A percentile compares a stretch with the other conserved stretches of the same genome.
These are phyloP conservation scores for Orbilia oligospora DNA, from an alignment of 2,329 filamentous ascomycete species.

Conservation along the genomic window DNA sequence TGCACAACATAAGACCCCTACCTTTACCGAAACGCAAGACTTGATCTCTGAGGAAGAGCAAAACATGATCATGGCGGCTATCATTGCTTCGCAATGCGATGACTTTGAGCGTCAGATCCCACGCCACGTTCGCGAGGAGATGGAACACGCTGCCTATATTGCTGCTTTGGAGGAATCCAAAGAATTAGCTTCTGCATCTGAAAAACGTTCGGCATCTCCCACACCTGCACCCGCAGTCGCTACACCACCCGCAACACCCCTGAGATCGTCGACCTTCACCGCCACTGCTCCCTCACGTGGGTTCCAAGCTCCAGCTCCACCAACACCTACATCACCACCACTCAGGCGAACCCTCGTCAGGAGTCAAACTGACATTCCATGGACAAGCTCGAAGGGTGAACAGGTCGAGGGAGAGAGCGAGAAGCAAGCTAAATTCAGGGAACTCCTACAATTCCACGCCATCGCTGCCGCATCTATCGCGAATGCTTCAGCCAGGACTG, in stretches of 20 bases:
- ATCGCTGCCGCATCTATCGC: conserved; percentile 52
- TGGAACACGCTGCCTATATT: conserved; percentile 53
- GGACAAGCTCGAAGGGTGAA: conserved; percentile 40
- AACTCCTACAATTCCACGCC: conserved; percentile 59
- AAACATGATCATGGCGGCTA: conserved; percentile 59
- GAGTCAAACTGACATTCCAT: conserved; percentile 56
- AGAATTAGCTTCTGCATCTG: conserved; percentile 28
- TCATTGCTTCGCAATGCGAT: conserved; percentile 57
- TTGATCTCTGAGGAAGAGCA: conserved; percentile 56
- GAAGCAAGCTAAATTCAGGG: conserved; percentile 46
- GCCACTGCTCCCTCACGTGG: conserved; percentile 17
- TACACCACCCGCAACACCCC: conserved; percentile 14
- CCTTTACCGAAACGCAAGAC: conserved; percentile 41
- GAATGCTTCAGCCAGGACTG: conserved; percentile 53
- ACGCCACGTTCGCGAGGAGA: conserved; percentile 49
- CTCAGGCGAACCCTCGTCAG: conserved; percentile 20
- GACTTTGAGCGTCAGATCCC: conserved; percentile 58
- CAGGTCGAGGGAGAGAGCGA: conserved; percentile 46
- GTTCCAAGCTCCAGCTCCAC: conserved; percentile 19
- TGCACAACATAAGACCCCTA: conserved; percentile 40
- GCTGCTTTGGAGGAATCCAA: conserved; percentile 57
- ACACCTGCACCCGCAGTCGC: conserved; percentile 4
- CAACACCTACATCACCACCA: conserved; percentile 20
- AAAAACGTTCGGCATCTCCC: conserved; percentile 18
- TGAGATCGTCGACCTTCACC: conserved; percentile 23